Evolutionary conservation across 2,329 filamentous ascomycete species (phyloP), one percentile per base, ranked within the genome.

Genomic region (Amphichorda felina): DNA sequence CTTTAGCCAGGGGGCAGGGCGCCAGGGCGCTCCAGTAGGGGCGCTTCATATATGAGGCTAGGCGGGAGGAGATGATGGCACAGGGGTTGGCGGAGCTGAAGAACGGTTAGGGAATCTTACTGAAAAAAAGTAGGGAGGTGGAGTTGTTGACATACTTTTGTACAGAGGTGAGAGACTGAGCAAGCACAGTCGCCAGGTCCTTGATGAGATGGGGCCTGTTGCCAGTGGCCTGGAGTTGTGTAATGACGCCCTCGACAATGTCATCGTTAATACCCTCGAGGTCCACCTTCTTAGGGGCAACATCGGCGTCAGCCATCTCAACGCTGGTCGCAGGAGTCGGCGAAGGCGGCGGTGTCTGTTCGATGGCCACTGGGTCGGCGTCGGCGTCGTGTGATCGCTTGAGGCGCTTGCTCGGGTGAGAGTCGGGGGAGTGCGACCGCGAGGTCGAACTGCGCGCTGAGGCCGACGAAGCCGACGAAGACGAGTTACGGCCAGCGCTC

Each of bases 201-300:
- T 94, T 95, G 43, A 96, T 86, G 21, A 96, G 69, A 59, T 95
- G 89, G 38, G 91, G 91, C 37, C 88, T 73, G 60, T 98, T 98
- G 41, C 79, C 82, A 2, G 88, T 93, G 55, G 82, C 82, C 57
- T 94, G 80, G 38, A 98, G 67, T 60, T 94, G 87, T 47, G 84
- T 63, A 50, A 96, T 85, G 33, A 93, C 86, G 13, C 78, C 86
- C 53, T 93, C 81, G 35, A 98, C 89, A 48, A 98, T 94, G 51
- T 94, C 87, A 57, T 98, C 91, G 53, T 88, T 86, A 59, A 96
- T 88, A 27, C 77, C 75, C 44, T 87, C 79, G 35, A 86, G 72
- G 55, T 93, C 82, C 34, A 59, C 49, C 42, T 54, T 55, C 38
- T 42, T 40, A 6, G 37, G 28, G 11, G 42, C 16, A 37, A 35